Evolutionary conservation across 2,329 filamentous ascomycete genomes (phyloP), one percentile per base, ranked within the genome.

Genomic region (Colletotrichum aenigma): DNA sequence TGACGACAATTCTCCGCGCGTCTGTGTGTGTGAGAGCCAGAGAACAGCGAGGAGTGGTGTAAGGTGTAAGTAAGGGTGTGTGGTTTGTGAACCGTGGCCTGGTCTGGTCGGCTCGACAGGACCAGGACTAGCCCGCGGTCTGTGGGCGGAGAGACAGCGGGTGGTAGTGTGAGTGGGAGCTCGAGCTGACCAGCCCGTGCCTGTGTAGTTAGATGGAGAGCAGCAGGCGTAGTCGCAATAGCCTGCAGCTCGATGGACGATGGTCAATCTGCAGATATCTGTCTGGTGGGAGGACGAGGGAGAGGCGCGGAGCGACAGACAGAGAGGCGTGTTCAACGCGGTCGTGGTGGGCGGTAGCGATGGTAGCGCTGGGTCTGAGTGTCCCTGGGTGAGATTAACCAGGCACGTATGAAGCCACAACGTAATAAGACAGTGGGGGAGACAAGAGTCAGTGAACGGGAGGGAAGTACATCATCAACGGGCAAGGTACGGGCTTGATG

Each of bases 1-100:
- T 58, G 52, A 74, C 78, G 78, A 84, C 80, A 84, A 84, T 84
- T 84, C 83, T 84, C 83, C 83, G 83, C 79, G 79, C 80, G 80
- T 80, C 79, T 83, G 78, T 77, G 76, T 55, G 71, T 55, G 71
- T 30, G 71, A 52, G 72, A 28, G 67, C 64, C 55, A 64, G 65
- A 71, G 74, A 69, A 62, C 74, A 71, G 28, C 52, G 71, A 66
- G 56, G 38, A 65, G 67, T 68, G 68, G 74, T 74, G 66, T 70
- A 66, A 38, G 43, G 69, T 62, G 70, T 26, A 61, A 30, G 48
- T 69, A 58, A 61, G 52, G 43, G 69, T 71, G 72, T 67, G 43
- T 56, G 48, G 26, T 67, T 30, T 67, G 48, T 34, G 58, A 52
- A 52, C 43, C 43, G 43, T 32, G 58, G 30, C 58, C 58, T 32